A percentile compares a stretch with the other conserved stretches of the same genome.
Conservation (phyloP, 2,329 filamentous ascomycete genomes). For the Herpomyces periplanetae region DNA sequence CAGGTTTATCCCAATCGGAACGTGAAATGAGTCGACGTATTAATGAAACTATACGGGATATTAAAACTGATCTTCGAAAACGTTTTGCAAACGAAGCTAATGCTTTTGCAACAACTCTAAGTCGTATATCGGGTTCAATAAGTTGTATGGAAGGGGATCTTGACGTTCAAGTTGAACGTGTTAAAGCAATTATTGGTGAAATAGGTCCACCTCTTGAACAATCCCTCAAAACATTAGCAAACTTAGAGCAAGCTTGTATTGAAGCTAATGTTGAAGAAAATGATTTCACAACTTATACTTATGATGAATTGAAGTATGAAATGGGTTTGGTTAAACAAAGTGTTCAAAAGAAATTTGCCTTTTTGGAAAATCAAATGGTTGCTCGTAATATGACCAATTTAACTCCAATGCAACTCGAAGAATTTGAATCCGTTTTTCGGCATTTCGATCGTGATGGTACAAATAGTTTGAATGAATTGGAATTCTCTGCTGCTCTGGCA, state of each 20-base stretch:
- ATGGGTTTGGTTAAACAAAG: constrained; percentile 59
- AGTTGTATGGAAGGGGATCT: constrained; percentile 90
- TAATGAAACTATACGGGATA: constrained; percentile 91
- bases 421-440: constrained; percentile 90
- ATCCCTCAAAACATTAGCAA: constrained; percentile 54
- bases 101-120: constrained; percentile 74
- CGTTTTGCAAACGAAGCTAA: constrained; percentile 95
- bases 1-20: constrained; percentile 35
- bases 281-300: constrained; percentile 95
- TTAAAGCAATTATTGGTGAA: constrained; percentile 46
- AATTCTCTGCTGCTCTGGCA: constrained; percentile 83
- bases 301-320: constrained; percentile 83
- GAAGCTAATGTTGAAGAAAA: constrained; percentile 98
- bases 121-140: constrained; percentile 72
- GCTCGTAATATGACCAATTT: constrained; percentile 94
- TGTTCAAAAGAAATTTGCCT: constrained; percentile 78
- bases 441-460: constrained; percentile 82
- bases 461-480: constrained; percentile 61
- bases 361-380: constrained; percentile 93
- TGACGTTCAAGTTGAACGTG: constrained; percentile 62
- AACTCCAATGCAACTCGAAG: constrained; percentile 84
- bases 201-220: constrained; percentile 62
- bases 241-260: constrained; percentile 49
- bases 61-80: constrained; percentile 71
- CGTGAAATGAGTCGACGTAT: constrained; percentile 65